Conservation (phyloP, 768 basidiomycete genomes). For the Plicaturopsis crispa region DNA sequence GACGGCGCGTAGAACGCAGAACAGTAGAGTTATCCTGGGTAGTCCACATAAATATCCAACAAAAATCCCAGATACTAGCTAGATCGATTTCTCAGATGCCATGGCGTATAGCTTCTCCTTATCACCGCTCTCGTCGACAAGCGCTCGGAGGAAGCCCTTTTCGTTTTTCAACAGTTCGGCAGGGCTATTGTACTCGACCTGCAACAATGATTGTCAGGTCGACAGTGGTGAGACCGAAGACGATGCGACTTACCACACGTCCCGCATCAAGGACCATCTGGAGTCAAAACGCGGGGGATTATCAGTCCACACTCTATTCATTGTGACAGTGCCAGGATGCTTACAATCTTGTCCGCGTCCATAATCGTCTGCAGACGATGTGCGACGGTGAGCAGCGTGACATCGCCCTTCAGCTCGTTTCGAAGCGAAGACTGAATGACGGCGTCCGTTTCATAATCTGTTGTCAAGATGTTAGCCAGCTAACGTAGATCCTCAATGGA, state of each 20-base stretch:
- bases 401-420: slow-evolving; percentile 26
- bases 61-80: no score
- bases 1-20: no score
- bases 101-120: slow-evolving; percentile 26
- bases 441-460: slow-evolving; percentile 49
- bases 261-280: slow-evolving; percentile 15
- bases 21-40: no score
- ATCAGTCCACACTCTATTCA: not conserved
- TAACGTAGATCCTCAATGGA: not conserved
- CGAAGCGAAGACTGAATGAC: slow-evolving; percentile 51
- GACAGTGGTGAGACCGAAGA: not conserved
- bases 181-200: slow-evolving; percentile 43
- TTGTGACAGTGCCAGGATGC: slow-evolving; percentile 7
- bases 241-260: no score
- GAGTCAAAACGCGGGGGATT: not conserved
- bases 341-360: slow-evolving; percentile 53
- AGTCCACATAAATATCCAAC: no score
- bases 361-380: slow-evolving; percentile 55
- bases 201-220: not conserved
- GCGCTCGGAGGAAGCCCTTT: slow-evolving; percentile 27
- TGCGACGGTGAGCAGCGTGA: slow-evolving; percentile 54
- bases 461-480: slow-evolving; percentile 19
- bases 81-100: no score
- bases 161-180: slow-evolving; percentile 37
- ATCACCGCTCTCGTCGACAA: slow-evolving; percentile 39